These are phyloP conservation scores for Fusarium floridanum DNA, from an alignment of 2,329 filamentous ascomycete species.

Conservation along the genomic window DNA sequence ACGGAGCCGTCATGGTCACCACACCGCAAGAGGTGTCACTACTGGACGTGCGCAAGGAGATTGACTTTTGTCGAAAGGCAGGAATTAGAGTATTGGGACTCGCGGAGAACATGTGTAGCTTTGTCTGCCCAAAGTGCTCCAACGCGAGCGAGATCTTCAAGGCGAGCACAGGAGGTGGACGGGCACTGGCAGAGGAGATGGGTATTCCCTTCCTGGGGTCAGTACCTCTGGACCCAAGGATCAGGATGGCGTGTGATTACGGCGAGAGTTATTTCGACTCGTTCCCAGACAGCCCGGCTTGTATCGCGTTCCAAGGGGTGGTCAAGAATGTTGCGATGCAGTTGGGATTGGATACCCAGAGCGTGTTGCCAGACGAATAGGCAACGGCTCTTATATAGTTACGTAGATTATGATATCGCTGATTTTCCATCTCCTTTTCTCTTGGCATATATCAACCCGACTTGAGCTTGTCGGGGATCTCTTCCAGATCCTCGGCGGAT, in stretches of 20 bases:
- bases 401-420: constrained; percentile 38
- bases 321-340: constrained; percentile 78
- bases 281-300: constrained; percentile 93
- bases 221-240: constrained; percentile 91
- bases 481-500: constrained; percentile 82
- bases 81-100: constrained; percentile 89
- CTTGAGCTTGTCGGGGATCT: constrained; percentile 77
- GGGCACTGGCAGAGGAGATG: constrained; percentile 85
- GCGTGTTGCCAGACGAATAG: constrained; percentile 59
- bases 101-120: constrained; percentile 98
- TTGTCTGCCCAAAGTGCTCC: constrained; percentile 93
- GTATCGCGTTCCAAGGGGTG: constrained; percentile 82
- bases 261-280: constrained; percentile 97
- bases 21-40: constrained; percentile 95
- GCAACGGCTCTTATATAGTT: constrained; percentile 23
- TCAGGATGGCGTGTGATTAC: constrained; percentile 96
- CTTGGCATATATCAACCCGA: constrained; percentile 18
- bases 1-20: constrained; percentile 92
- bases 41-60: constrained; percentile 95
- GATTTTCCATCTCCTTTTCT: constrained; percentile 46
- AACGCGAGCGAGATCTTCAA: constrained; percentile 88
- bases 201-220: constrained; percentile 88
- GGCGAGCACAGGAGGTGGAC: constrained; percentile 89
- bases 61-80: constrained; percentile 97
- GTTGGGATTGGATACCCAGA: constrained; percentile 72